Evolutionary conservation across 495 filamentous ascomycete genomes (phyloP).

Genomic region (Clohesyomyces aquaticus): DNA sequence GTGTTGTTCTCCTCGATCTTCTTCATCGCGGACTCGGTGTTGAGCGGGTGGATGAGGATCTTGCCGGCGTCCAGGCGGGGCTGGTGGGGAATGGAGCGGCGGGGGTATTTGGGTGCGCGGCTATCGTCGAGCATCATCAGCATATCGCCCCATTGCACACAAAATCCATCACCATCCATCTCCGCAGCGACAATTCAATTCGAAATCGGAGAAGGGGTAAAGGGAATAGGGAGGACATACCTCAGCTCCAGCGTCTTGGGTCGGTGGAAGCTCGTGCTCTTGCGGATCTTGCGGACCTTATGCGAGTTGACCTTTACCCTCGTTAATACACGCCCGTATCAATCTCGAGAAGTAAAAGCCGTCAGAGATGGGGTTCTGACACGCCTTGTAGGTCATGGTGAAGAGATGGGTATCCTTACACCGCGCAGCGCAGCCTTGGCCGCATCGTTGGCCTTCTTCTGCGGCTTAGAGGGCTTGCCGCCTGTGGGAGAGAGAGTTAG

Average conservation of each 20-base stretch:
- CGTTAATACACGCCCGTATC: slow-evolving; percentile 36
- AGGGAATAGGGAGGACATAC: slow-evolving; percentile 19
- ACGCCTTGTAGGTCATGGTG: slow-evolving; percentile 42
- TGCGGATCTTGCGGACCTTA: slow-evolving; percentile 90
- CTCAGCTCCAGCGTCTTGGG: slow-evolving; percentile 92
- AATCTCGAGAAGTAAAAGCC: slow-evolving; percentile 45
- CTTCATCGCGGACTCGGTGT: slow-evolving; percentile 99
- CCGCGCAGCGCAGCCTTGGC: slow-evolving; percentile 92
- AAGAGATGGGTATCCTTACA: slow-evolving; percentile 58
- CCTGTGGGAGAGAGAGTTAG: slow-evolving; percentile 48
- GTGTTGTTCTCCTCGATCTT: slow-evolving; percentile 99
- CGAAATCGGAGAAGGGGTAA: neutral
- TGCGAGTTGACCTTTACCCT: slow-evolving; percentile 67
- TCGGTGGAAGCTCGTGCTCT: slow-evolving; percentile 94
- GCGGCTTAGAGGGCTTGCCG: slow-evolving; percentile 66
- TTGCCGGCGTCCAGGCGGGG: slow-evolving; percentile 85
- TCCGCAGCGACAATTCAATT: neutral
- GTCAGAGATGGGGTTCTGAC: slow-evolving; percentile 53
- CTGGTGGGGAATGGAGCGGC: slow-evolving; percentile 87
- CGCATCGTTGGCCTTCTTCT: slow-evolving; percentile 81
- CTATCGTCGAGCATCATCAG: too few species aligned
- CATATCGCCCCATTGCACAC: too few species aligned
- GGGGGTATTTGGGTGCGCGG: slow-evolving; percentile 92
- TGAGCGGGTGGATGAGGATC: slow-evolving; percentile 61
- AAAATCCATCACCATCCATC: too few species aligned